These are phyloP conservation scores for Hymenoscyphus salicellus DNA, from an alignment of 2,329 filamentous ascomycete species.

Conservation along the genomic window DNA sequence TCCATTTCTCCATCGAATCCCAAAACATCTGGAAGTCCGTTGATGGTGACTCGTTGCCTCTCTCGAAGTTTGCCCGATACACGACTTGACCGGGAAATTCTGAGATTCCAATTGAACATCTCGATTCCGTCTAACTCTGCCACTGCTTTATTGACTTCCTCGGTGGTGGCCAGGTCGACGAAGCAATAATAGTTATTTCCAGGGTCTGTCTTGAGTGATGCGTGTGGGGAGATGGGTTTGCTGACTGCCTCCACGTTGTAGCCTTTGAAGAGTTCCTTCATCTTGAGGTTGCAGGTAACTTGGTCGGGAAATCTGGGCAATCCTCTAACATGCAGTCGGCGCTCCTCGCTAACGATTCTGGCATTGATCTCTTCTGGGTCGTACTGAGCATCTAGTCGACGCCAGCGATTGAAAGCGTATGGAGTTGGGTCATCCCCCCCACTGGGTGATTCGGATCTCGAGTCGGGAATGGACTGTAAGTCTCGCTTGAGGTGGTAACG, in stretches of 20 bases:
- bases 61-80: constrained; percentile 30
- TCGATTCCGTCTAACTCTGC: constrained; percentile 37
- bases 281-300: constrained; percentile 45
- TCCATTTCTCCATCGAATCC: constrained; percentile 47
- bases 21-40: constrained; percentile 48
- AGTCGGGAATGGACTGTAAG: not conserved
- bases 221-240: constrained; percentile 54
- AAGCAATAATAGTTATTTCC: constrained; percentile 64
- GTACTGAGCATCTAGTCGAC: constrained; percentile 18
- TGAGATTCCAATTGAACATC: constrained; percentile 25
- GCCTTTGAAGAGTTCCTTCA: constrained; percentile 46
- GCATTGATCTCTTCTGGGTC: constrained; percentile 19
- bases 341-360: constrained; percentile 35
- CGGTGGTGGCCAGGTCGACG: constrained; percentile 56
- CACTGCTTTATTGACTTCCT: constrained; percentile 54
- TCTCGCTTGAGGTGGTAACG: constrained; percentile 10
- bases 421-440: constrained; percentile 2
- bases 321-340: constrained; percentile 51
- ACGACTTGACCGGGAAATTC: constrained; percentile 18
- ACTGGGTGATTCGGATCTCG: not conserved
- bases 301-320: constrained; percentile 50
- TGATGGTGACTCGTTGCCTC: constrained; percentile 47
- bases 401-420: constrained; percentile 27
- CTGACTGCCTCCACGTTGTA: constrained; percentile 43
- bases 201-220: constrained; percentile 48